Conservation (phyloP, 164 flowering plant genomes). For the Hamamelis virginiana region DNA sequence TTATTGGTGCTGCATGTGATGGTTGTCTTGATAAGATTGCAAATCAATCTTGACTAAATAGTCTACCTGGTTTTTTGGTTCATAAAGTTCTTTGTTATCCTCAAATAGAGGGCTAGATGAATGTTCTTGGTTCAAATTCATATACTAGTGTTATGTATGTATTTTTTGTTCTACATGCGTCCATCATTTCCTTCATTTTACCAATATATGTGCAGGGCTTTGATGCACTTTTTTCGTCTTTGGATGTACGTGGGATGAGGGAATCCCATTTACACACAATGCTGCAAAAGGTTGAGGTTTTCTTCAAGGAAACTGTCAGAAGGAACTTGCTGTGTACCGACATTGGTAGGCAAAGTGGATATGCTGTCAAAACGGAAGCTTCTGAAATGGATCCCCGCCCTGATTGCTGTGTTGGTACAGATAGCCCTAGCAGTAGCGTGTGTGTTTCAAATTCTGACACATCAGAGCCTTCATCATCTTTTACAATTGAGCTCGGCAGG, state of each 20-base stretch:
- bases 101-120: neutral
- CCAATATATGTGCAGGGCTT: constrained; percentile 51
- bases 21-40: no score
- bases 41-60: no score
- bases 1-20: neutral
- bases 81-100: neutral
- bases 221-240: constrained; percentile 65
- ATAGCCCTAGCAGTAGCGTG: constrained; percentile 45
- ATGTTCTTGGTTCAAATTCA: neutral
- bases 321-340: constrained; percentile 22
- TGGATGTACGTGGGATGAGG: constrained; percentile 80
- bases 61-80: neutral
- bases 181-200: neutral
- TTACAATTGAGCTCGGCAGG: constrained; percentile 56
- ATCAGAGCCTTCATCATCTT: constrained; percentile 52
- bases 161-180: neutral
- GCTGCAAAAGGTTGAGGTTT: constrained; percentile 63
- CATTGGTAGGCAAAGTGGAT: constrained; percentile 10
- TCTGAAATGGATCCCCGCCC: constrained; percentile 27
- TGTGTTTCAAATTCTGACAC: constrained; percentile 32
- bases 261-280: constrained; percentile 77
- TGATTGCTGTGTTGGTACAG: constrained; percentile 28
- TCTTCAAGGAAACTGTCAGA: constrained; percentile 58
- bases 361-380: constrained; percentile 30
- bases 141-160: neutral